These are phyloP conservation scores for Neofusicoccum kwambonambiense DNA, from an alignment of 2,329 filamentous ascomycete genomes.

Conservation along the genomic window DNA sequence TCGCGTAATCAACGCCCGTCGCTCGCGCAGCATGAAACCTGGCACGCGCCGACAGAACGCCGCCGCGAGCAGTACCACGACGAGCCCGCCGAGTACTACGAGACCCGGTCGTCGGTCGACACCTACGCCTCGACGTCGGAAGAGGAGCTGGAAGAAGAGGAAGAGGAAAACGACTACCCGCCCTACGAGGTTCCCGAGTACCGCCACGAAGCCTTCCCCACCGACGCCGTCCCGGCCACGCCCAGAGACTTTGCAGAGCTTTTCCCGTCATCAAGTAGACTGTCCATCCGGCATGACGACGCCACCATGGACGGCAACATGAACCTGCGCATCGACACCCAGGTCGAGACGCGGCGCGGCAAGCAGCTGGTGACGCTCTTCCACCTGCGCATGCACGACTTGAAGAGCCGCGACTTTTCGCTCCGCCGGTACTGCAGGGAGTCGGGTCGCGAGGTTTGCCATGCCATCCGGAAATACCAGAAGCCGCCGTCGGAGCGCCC, in stretches of 20 bases:
- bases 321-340: slow-evolving; percentile 87
- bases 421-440: slow-evolving; percentile 88
- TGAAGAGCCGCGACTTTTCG: slow-evolving; percentile 83
- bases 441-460: slow-evolving; percentile 90
- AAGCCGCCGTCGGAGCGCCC: slow-evolving; percentile 54
- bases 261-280: slow-evolving; percentile 79
- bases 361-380: slow-evolving; percentile 74
- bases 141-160: slow-evolving; percentile 51
- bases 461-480: slow-evolving; percentile 69
- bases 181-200: slow-evolving; percentile 61
- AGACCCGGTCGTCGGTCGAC: slow-evolving; percentile 46
- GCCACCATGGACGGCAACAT: slow-evolving; percentile 90
- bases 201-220: slow-evolving; percentile 60
- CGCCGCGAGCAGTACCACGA: slow-evolving; percentile 27
- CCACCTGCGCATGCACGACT: slow-evolving; percentile 91
- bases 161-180: slow-evolving; percentile 45
- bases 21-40: slow-evolving; percentile 32
- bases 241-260: slow-evolving; percentile 78
- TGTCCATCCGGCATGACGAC: slow-evolving; percentile 87
- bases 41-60: slow-evolving; percentile 30
- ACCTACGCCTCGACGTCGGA: slow-evolving; percentile 77
- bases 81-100: slow-evolving; percentile 15
- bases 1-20: slow-evolving; percentile 25
- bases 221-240: slow-evolving; percentile 71
- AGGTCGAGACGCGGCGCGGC: slow-evolving; percentile 58